Evolutionary conservation across 352 stramenopile genomes (phyloP).

Genomic region (Pythium oligandrum): DNA sequence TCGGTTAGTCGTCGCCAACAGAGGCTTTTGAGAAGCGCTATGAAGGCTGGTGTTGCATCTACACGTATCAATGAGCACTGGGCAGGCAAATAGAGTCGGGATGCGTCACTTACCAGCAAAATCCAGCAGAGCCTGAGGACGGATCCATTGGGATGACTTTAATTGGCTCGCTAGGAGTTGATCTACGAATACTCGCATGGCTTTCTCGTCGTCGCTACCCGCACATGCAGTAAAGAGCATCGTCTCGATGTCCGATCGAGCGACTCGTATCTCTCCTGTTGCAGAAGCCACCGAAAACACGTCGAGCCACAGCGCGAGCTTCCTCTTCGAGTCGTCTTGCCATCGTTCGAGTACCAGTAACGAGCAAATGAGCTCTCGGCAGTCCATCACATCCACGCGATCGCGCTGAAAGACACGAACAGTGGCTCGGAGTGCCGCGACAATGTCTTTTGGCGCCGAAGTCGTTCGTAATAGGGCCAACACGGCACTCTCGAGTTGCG

Average conservation of each 20-base stretch:
- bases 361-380: conserved; percentile 39
- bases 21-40: conserved; percentile 24
- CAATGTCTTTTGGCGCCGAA: conserved; percentile 13
- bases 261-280: too few relatives aligned
- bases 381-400: conserved; percentile 23
- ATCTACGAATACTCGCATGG: conserved; percentile 27
- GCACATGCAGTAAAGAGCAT: conserved; percentile 37
- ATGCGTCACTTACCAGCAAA: conserved; percentile 17
- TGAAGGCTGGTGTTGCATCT: conserved; percentile 19
- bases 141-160: too few relatives aligned
- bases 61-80: background rate
- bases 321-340: conserved; percentile 33
- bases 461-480: conserved; percentile 19
- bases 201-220: conserved; percentile 30
- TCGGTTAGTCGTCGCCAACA: conserved; percentile 56
- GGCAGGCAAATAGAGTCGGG: background rate
- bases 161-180: conserved; percentile 6
- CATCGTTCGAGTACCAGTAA: conserved; percentile 48
- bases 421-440: conserved; percentile 16
- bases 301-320: conserved; percentile 50
- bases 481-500: conserved; percentile 40
- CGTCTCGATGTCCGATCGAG: conserved; percentile 12
- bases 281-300: conserved; percentile 30
- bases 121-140: conserved; percentile 4
- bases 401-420: conserved; percentile 32